A percentile compares a stretch with the other conserved stretches of the same genome.
Evolutionary conservation across 2,329 filamentous ascomycete species (phyloP).

Genomic region (Bisporella sp.): DNA sequence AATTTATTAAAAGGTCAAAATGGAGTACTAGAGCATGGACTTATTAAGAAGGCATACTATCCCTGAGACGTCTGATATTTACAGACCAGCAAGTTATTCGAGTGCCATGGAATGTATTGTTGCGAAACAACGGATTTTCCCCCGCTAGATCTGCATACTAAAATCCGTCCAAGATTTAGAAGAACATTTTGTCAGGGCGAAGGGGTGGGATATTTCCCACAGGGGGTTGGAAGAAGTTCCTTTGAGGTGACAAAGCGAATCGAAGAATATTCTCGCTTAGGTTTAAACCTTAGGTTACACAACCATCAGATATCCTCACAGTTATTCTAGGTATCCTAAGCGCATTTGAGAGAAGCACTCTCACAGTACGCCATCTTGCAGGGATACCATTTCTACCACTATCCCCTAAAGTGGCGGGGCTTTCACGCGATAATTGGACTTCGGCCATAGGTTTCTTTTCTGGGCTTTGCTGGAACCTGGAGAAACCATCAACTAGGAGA

Average conservation of each 20-base stretch:
- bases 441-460: constrained; percentile 2
- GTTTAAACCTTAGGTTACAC: constrained; percentile 1
- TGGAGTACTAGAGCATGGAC: constrained; percentile 28
- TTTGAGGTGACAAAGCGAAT: constrained; percentile 3
- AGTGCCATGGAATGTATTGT: constrained; percentile 17
- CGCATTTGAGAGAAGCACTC: constrained; percentile 4
- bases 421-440: constrained; percentile 2
- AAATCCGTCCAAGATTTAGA: constrained; percentile 7
- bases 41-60: constrained; percentile 28
- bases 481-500: constrained; percentile 3
- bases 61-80: constrained; percentile 26
- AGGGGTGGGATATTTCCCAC: constrained; percentile 4
- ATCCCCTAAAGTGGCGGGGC: neutral
- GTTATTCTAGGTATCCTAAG: constrained; percentile 6
- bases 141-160: constrained; percentile 3
- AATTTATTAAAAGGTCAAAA: constrained; percentile 2
- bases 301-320: constrained; percentile 4
- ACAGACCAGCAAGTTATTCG: constrained; percentile 23
- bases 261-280: constrained; percentile 1
- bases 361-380: constrained; percentile 1
- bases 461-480: constrained; percentile 4
- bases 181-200: constrained; percentile 4
- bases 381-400: constrained; percentile 7
- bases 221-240: constrained; percentile 2
- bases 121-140: constrained; percentile 7